Conservation (phyloP, 108 stramenopile species). For the Epipyxis sp. region DNA sequence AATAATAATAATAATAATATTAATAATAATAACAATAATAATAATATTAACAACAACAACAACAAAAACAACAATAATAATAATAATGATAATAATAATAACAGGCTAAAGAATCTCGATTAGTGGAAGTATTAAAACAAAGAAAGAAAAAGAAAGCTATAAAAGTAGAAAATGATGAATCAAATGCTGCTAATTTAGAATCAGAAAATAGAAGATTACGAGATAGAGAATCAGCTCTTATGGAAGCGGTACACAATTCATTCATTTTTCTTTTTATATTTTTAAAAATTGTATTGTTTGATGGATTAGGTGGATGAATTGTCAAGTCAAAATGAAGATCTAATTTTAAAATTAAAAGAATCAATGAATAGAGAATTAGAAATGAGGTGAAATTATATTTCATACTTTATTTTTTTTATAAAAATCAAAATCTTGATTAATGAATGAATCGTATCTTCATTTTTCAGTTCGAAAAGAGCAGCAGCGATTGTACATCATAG, state of each 20-base stretch:
- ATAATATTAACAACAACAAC: no score
- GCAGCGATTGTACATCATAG: no score
- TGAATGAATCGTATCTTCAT: neutral
- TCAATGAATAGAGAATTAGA: slow-evolving; percentile 19
- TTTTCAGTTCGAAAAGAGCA: slow-evolving; percentile 18
- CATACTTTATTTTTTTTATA: neutral
- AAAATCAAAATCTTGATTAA: neutral
- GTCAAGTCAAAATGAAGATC: slow-evolving; percentile 15
- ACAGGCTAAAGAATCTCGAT: neutral
- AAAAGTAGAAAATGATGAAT: neutral
- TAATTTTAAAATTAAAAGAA: slow-evolving; percentile 1
- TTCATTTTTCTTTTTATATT: neutral
- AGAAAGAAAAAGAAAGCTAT: neutral
- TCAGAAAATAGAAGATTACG: neutral
- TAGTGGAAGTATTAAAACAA: neutral
- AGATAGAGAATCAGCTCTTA: slow-evolving; percentile 2
- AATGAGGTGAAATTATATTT: neutral
- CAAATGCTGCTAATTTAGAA: neutral
- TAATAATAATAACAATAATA: no score
- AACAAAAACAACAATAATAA: no score
- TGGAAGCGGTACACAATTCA: neutral
- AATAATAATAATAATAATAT: no score
- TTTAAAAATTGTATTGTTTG: neutral
- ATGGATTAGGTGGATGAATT: neutral
- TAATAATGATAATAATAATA: neutral